Conservation (phyloP, 108 stramenopile genomes). For the Chaetoceros muelleri region DNA sequence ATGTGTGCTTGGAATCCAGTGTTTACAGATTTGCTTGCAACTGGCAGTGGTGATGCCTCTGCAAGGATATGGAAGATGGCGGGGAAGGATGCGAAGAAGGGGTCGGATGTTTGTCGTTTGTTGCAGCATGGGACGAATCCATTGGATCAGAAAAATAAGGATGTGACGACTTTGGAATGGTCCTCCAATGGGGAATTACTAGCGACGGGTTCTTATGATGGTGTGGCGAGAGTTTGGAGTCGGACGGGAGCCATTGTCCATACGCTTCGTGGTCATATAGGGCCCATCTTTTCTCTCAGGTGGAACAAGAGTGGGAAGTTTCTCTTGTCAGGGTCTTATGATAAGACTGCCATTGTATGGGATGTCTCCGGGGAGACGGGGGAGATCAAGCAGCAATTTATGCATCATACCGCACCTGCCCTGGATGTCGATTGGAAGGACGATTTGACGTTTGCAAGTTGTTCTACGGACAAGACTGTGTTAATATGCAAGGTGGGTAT, state of each 20-base stretch:
- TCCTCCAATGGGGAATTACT: conserved; percentile 82
- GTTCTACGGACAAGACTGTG: conserved; percentile 93
- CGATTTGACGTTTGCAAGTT: conserved; percentile 86
- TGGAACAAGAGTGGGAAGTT: conserved; percentile 90
- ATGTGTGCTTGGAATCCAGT: conserved; percentile 97
- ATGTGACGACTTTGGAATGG: conserved; percentile 95
- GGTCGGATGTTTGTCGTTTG: conserved; percentile 55
- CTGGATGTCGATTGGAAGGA: conserved; percentile 96
- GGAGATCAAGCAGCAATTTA: conserved; percentile 81
- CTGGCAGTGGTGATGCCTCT: conserved; percentile 90
- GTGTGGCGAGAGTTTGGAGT: conserved; percentile 90
- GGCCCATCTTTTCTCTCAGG: conserved; percentile 92
- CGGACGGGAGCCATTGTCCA: conserved; percentile 65
- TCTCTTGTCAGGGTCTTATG: conserved; percentile 87
- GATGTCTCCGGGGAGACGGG: conserved; percentile 61
- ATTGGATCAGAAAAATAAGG: conserved; percentile 85
- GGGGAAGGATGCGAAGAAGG: conserved; percentile 42
- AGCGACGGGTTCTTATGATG: conserved; percentile 93
- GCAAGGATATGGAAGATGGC: conserved; percentile 89
- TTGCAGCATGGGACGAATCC: conserved; percentile 76
- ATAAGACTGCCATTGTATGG: conserved; percentile 95
- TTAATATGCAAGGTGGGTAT: conserved; percentile 75
- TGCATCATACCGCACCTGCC: conserved; percentile 81
- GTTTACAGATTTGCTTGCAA: conserved; percentile 82
- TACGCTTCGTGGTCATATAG: conserved; percentile 82